Evolutionary conservation across 768 basidiomycete species (phyloP).

Genomic region (Cystofilobasidium bisporidii): DNA sequence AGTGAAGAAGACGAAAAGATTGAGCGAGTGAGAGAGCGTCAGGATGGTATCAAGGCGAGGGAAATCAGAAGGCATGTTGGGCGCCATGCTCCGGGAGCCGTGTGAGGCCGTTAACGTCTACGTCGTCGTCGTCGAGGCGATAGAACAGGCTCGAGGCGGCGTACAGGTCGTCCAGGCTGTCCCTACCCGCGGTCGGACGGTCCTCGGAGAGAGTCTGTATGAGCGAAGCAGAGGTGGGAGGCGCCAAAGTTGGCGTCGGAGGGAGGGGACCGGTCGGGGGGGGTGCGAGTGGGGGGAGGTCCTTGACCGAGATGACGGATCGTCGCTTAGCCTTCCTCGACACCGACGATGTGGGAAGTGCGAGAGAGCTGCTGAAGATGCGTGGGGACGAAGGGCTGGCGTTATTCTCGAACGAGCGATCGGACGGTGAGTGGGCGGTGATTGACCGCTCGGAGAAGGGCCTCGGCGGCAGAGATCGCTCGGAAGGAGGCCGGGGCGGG

Average conservation of each 20-base stretch:
- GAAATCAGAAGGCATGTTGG: too few species aligned
- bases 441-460: not conserved
- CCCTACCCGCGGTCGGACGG: too few species aligned
- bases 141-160: not conserved
- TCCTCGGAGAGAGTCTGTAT: too few species aligned
- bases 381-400: not conserved
- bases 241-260: not conserved
- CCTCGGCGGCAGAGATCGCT: not conserved
- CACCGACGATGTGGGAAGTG: not conserved
- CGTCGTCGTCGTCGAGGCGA: too few species aligned
- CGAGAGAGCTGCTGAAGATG: not conserved
- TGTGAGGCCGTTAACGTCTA: too few species aligned
- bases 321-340: not conserved
- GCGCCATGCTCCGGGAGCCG: too few species aligned
- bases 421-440: not conserved
- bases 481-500: not conserved
- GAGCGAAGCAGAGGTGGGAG: too few species aligned
- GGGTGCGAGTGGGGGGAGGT: not conserved
- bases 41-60: too few species aligned
- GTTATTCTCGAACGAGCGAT: too few species aligned
- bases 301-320: not conserved
- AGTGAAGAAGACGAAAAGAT: too few species aligned
- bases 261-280: not conserved
- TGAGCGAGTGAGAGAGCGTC: too few species aligned
- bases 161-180: not conserved